These are phyloP conservation scores for Rhizopus stolonifer DNA, from an alignment of 371 early-diverging fungal genomes.

Conservation along the genomic window DNA sequence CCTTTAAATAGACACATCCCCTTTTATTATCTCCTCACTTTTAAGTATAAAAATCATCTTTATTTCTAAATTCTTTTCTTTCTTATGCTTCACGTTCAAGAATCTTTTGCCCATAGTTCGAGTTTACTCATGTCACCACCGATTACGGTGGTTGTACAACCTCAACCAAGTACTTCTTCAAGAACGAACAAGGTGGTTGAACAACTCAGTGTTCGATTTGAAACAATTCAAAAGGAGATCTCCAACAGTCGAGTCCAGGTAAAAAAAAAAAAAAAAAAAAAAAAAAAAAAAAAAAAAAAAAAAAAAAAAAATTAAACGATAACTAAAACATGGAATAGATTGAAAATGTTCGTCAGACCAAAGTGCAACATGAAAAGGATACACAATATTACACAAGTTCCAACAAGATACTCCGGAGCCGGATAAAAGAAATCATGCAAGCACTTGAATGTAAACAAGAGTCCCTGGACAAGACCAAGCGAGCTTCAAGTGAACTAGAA, in stretches of 20 bases:
- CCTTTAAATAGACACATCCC: constrained; percentile 2
- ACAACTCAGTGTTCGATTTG: constrained; percentile 31
- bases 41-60: neutral
- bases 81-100: constrained; percentile 33
- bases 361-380: constrained; percentile 32
- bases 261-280: constrained; percentile 1
- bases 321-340: too few relatives aligned
- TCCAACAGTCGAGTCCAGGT: constrained; percentile 33
- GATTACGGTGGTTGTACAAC: constrained; percentile 29
- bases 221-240: constrained; percentile 32
- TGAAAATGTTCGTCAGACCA: constrained; percentile 28
- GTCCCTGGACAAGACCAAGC: constrained; percentile 39
- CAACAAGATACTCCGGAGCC: constrained; percentile 28
- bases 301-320: too few relatives aligned
- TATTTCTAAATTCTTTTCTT: neutral
- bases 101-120: constrained; percentile 22
- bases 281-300: too few relatives aligned
- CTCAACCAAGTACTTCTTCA: constrained; percentile 30
- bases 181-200: constrained; percentile 42
- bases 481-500: constrained; percentile 35
- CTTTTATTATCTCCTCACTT: constrained; percentile 1
- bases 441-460: constrained; percentile 43
- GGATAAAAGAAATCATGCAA: constrained; percentile 42
- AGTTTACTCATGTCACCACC: constrained; percentile 22
- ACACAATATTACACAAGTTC: constrained; percentile 29